phyloP scores from a whole-genome alignment of 169 alveolate genomes.

The Plasmodium ovale region DNA sequence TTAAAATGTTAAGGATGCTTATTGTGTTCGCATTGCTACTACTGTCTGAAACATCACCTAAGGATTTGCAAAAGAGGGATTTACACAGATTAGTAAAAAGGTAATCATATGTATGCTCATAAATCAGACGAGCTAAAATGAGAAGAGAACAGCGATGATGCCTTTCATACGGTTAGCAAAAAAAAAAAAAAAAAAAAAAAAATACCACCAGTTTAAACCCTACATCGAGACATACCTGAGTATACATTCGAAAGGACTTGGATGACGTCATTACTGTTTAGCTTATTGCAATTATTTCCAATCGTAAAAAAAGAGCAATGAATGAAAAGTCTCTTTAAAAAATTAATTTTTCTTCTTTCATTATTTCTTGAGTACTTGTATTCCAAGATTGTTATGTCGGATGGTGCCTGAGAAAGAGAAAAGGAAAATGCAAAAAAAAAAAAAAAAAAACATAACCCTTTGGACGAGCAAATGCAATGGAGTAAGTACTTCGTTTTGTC shows the following conservation, averaged over 20 bases:
- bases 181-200: too few species aligned
- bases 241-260: constrained; percentile 61
- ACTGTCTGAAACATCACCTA: background rate
- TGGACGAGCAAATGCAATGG: too few species aligned
- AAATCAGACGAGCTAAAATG: too few species aligned
- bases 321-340: constrained; percentile 46
- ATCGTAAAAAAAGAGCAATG: constrained; percentile 49
- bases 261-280: constrained; percentile 40
- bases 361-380: constrained; percentile 57
- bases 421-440: background rate
- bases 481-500: background rate
- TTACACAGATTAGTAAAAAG: background rate
- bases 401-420: constrained; percentile 37
- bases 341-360: constrained; percentile 20
- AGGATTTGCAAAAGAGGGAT: background rate
- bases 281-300: constrained; percentile 55
- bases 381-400: constrained; percentile 58
- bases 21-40: constrained; percentile 12
- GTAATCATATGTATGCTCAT: background rate
- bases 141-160: too few species aligned
- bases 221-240: constrained; percentile 8
- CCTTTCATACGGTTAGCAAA: too few species aligned
- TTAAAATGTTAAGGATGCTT: constrained; percentile 27
- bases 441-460: constrained; percentile 2
- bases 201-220: too few species aligned